phyloP scores from a whole-genome alignment of 2,329 filamentous ascomycete genomes.

The Trichoderma cornu-damae region DNA sequence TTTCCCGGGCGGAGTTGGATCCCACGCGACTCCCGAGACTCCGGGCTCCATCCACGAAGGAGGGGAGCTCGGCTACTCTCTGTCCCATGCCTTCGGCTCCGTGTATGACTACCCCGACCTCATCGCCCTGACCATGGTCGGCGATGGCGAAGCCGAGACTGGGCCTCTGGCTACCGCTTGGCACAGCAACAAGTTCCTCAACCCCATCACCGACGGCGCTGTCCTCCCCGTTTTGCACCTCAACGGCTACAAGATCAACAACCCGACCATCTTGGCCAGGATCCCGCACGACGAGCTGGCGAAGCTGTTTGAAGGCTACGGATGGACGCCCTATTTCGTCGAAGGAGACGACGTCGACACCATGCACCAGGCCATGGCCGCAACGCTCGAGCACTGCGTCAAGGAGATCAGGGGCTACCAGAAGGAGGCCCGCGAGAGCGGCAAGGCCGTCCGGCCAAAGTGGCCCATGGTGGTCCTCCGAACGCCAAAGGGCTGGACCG shows the following conservation, averaged over 20 bases:
- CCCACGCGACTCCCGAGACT: constrained; percentile 73
- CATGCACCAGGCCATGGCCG: constrained; percentile 80
- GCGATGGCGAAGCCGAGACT: constrained; percentile 77
- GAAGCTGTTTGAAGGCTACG: constrained; percentile 65
- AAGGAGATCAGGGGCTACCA: constrained; percentile 63
- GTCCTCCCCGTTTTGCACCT: constrained; percentile 73
- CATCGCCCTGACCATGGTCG: constrained; percentile 72
- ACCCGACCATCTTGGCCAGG: constrained; percentile 67
- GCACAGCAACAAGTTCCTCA: constrained; percentile 79
- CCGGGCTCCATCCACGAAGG: constrained; percentile 74
- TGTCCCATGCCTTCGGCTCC: constrained; percentile 72
- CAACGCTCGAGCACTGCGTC: constrained; percentile 68
- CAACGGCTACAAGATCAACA: constrained; percentile 84
- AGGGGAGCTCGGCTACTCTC: constrained; percentile 74
- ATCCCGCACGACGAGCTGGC: constrained; percentile 69
- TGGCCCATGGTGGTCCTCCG: constrained; percentile 79
- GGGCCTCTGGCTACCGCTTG: constrained; percentile 73
- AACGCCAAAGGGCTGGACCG: constrained; percentile 76
- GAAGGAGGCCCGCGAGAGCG: constrained; percentile 64
- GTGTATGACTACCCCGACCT: constrained; percentile 71
- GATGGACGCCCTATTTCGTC: constrained; percentile 76
- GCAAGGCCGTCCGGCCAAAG: constrained; percentile 62
- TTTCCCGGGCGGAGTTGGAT: constrained; percentile 73
- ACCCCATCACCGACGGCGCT: constrained; percentile 71
- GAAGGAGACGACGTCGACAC: constrained; percentile 66